Base-by-base conservation (phyloP, 305 asterid species). In the Fraxinus baroniana region DNA sequence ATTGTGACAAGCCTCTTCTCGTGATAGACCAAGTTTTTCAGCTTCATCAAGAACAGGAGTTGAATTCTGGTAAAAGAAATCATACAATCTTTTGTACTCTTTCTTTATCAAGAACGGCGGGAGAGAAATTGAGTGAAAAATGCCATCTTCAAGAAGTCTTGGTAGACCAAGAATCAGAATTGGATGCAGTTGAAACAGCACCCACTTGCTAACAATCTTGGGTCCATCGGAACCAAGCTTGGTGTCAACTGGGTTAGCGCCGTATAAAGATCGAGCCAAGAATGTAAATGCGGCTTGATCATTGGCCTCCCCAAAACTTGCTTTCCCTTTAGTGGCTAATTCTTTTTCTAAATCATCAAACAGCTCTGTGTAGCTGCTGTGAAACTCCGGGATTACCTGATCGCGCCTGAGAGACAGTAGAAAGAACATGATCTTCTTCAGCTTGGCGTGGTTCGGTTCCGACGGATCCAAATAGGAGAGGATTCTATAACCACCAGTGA, bases 1-100 rank as follows among this genome's bases (percentile, higher is more conserved):
- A 36, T 95, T 95, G 32, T 95, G 98, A 81, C 94, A 89, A 5
- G 98, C 97, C 71, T 95, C 98, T 4, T 93, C 97, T 0, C 94
- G 88, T 0, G 92, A 78, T 4, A 95, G 28, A 1, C 93, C 98
- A 0, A 80, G 72, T 35, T 22, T 83, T 66, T 90, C 94, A 2
- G 94, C 97, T 10, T 92, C 90, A 13, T 93, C 97, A 3, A 92
- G 93, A 5, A 93, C 60, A 0, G 88, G 15, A 7, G 78, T 0
- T 2, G 97, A 87, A 76, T 85, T 85, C 17, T 90, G 87, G 84
- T 84, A 82, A 36, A 95, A 88, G 88, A 92, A 92, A 1, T 91
- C 91, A 86, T 90, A 91, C 20, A 95, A 77, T 2, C 79, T 68
- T 30, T 86, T 87, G 75, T 95, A 93, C 7, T 90, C 93, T 32